Conservation (phyloP, 176 grass and related monocot genomes). For the Oryza glaberrima region DNA sequence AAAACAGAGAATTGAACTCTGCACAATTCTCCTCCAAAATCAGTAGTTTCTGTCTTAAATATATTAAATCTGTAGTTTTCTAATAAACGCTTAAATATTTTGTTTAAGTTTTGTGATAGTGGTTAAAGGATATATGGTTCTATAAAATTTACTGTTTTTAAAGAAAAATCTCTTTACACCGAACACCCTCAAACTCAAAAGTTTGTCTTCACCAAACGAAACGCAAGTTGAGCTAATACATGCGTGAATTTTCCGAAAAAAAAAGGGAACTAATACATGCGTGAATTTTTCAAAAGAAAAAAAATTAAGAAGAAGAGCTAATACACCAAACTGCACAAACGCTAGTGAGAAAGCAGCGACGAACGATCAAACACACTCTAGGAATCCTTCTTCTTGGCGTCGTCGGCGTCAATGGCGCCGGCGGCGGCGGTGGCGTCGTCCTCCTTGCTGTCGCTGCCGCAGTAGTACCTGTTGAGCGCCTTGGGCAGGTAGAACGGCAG, state of each 20-base stretch:
- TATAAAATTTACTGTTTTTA: too few relatives aligned
- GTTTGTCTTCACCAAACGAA: too few relatives aligned
- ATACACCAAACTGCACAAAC: background rate
- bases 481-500: conserved; percentile 76
- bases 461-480: conserved; percentile 63
- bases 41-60: too few relatives aligned
- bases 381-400: conserved; percentile 21
- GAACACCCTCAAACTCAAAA: too few relatives aligned
- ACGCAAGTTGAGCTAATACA: background rate
- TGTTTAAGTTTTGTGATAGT: too few relatives aligned
- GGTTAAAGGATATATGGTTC: too few relatives aligned
- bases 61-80: too few relatives aligned
- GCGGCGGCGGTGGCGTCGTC: background rate
- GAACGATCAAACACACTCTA: background rate
- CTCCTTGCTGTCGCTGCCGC: background rate
- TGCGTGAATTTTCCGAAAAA: background rate
- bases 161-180: too few relatives aligned
- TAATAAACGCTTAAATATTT: too few relatives aligned
- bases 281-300: background rate
- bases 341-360: background rate
- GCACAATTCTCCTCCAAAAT: too few relatives aligned
- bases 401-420: background rate
- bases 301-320: background rate
- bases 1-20: too few relatives aligned
- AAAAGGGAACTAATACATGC: too few relatives aligned